Conservation (phyloP, 192 early-diverging fungal species). For the Dissophora ornata region DNA sequence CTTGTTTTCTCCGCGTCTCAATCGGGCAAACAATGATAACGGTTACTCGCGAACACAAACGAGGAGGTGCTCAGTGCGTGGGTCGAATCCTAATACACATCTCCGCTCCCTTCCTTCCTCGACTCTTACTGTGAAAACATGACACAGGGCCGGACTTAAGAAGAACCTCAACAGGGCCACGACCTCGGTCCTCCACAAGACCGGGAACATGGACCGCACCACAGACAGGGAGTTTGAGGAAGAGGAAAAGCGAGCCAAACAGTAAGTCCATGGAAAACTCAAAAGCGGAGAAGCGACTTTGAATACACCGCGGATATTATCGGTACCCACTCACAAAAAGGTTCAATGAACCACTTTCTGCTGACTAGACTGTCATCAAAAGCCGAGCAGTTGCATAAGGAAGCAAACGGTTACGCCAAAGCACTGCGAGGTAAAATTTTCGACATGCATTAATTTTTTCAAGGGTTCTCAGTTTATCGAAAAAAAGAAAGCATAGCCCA, state of each 20-base stretch:
- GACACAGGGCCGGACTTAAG: slow-evolving; percentile 78
- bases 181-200: slow-evolving; percentile 67
- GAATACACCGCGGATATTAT: too few species aligned
- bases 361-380: slow-evolving; percentile 80
- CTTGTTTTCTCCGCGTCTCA: not conserved
- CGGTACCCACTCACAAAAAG: too few species aligned
- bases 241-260: slow-evolving; percentile 78
- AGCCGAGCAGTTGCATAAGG: slow-evolving; percentile 85
- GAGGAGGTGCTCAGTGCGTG: too few species aligned
- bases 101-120: not conserved
- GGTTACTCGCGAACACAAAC: too few species aligned
- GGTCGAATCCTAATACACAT: not conserved
- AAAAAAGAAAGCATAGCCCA: slow-evolving; percentile 5
- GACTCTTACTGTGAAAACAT: not conserved
- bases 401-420: slow-evolving; percentile 93
- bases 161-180: slow-evolving; percentile 85
- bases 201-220: slow-evolving; percentile 83
- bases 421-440: slow-evolving; percentile 72
- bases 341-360: too few species aligned
- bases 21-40: too few species aligned
- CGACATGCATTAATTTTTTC: not conserved
- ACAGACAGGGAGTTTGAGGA: slow-evolving; percentile 85
- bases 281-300: too few species aligned
- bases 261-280: slow-evolving; percentile 29
- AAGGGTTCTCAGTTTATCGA: too few species aligned